A percentile compares a stretch with the other conserved stretches of the same genome.
Conservation (phyloP, 371 early-diverging fungal species). For the Mycotypha africana region DNA sequence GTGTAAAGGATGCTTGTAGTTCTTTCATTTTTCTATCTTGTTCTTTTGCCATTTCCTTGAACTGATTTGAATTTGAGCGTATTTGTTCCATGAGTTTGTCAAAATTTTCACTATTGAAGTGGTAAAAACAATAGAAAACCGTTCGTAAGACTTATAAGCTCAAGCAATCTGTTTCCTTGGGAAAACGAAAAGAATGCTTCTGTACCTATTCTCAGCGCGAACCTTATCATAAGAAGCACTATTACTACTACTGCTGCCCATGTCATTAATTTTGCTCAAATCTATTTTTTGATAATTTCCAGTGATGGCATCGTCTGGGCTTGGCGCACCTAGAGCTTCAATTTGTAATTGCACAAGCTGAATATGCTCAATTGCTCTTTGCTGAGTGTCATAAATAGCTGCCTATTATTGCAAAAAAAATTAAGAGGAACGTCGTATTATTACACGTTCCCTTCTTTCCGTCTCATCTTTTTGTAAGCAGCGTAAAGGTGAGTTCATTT, state of each 20-base stretch:
- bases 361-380: slow-evolving; percentile 62
- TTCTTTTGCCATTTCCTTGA: slow-evolving; percentile 12
- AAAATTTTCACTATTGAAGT: too few relatives aligned
- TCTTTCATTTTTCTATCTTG: slow-evolving; percentile 26
- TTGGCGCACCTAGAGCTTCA: slow-evolving; percentile 52
- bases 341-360: slow-evolving; percentile 53
- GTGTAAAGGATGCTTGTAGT: slow-evolving; percentile 15
- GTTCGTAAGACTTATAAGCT: too few relatives aligned
- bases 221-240: too few relatives aligned
- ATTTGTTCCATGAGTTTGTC: slow-evolving; percentile 11
- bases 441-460: too few relatives aligned
- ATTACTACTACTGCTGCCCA: neutral
- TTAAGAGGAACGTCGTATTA: too few relatives aligned
- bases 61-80: slow-evolving; percentile 8
- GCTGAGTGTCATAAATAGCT: slow-evolving; percentile 59
- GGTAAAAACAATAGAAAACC: too few relatives aligned
- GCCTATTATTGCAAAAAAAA: too few relatives aligned
- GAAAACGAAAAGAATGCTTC: too few relatives aligned
- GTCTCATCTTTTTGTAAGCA: too few relatives aligned
- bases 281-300: slow-evolving; percentile 21
- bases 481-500: too few relatives aligned
- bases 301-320: slow-evolving; percentile 16
- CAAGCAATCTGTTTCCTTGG: too few relatives aligned
- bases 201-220: too few relatives aligned
- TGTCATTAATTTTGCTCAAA: neutral